Evolutionary conservation across 257 asterid species (phyloP), one percentile per base, ranked within the genome.

Genomic region (Avicennia marina): DNA sequence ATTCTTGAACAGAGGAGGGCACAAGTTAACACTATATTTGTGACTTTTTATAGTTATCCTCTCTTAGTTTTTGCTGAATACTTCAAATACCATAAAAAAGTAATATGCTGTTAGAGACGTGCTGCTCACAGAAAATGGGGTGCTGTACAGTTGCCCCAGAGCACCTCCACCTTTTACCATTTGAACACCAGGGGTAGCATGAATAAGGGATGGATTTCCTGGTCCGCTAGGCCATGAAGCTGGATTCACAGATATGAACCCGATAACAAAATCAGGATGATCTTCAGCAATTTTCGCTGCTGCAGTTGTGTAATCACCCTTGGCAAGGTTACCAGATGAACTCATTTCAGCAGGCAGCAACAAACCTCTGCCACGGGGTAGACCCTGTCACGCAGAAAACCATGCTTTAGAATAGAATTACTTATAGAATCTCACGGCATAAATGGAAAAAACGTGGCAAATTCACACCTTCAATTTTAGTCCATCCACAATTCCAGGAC

Each of bases 331-430:
- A 70, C 97, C 97, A 1, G 94, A 67, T 38, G 97, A 93, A 74
- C 98, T 93, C 98, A 93, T 93, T 78, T 93, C 98, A 66, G 97
- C 98, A 7, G 89, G 89, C 75, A 93, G 79, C 65, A 93, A 63
- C 44, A 93, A 75, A 32, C 97, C 98, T 69, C 91, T 80, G 63
- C 97, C 97, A 4, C 61, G 84, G 17, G 95, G 71, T 72, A 84
- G 77, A 55, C 96, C 98, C 98, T 89, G 61, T 42, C 29, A 40
- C 67, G 36, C 24, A 65, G 43, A 63, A 31, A 16, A 65, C 21
- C 38, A 45, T 63, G 60, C 48, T 62, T 61, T 45, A 58, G 55
- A 46, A 55, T 39, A 56, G 63, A 60, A 34, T 22, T 27, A 26
- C 8, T 21, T 17, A 16, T 6, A 57, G 20, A 26, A 46, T 48